Evolutionary conservation across 1,139 yeast species (phyloP).

Genomic region (Ashbya aceris): DNA sequence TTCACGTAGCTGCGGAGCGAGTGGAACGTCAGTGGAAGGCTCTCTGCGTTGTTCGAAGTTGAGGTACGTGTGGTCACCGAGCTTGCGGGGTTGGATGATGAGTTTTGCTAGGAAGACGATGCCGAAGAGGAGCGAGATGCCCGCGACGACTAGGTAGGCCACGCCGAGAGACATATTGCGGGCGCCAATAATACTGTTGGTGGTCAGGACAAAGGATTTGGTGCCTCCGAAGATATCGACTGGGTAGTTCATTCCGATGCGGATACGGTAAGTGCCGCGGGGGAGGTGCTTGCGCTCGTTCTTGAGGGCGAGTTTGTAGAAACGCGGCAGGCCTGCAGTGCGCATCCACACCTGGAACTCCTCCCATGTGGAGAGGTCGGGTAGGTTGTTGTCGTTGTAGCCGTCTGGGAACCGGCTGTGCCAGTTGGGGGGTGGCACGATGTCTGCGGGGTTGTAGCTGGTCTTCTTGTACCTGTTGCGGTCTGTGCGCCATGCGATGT

Average conservation of each 20-base stretch:
- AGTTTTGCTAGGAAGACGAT: constrained; percentile 38
- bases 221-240: constrained; percentile 75
- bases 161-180: constrained; percentile 81
- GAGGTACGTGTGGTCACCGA: constrained; percentile 36
- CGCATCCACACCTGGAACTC: constrained; percentile 98
- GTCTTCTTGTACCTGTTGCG: constrained; percentile 68
- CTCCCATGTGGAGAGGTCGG: constrained; percentile 68
- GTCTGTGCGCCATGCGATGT: constrained; percentile 64
- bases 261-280: constrained; percentile 62
- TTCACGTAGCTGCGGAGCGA: constrained; percentile 21
- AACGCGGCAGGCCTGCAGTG: constrained; percentile 80
- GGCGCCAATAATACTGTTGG: constrained; percentile 86
- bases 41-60: constrained; percentile 26
- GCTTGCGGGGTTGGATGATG: constrained; percentile 37
- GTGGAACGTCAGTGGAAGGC: constrained; percentile 9
- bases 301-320: constrained; percentile 71
- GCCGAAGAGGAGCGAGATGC: constrained; percentile 46
- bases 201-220: constrained; percentile 69
- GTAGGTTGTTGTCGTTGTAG: constrained; percentile 73
- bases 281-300: constrained; percentile 57
- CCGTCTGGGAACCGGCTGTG: constrained; percentile 75
- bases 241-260: constrained; percentile 81
- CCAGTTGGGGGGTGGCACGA: constrained; percentile 98
- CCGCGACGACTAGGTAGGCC: constrained; percentile 90
- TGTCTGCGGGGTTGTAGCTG: constrained; percentile 53